phyloP scores from a whole-genome alignment of 345 rosid genomes.

The Rubroshorea leprosula region DNA sequence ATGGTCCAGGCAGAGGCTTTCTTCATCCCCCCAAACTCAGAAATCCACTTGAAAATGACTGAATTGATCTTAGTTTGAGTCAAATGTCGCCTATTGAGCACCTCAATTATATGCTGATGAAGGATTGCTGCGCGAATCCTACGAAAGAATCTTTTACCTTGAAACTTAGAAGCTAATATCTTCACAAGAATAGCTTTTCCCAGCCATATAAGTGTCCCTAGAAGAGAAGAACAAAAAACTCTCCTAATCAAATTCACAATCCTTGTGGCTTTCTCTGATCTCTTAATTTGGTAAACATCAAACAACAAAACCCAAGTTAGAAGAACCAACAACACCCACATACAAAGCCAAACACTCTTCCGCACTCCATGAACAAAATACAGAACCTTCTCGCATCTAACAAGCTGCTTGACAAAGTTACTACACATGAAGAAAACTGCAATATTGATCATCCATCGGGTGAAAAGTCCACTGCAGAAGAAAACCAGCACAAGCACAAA shows the following conservation, averaged over 20 bases:
- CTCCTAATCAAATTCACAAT: constrained; percentile 33
- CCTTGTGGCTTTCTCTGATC: constrained; percentile 18
- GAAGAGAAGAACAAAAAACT: constrained; percentile 29
- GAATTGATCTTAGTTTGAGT: constrained; percentile 14
- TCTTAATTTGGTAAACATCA: constrained; percentile 29
- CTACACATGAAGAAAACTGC: constrained; percentile 41
- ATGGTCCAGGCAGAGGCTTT: constrained; percentile 63
- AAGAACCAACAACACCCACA: constrained; percentile 5
- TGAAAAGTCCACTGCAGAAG: constrained; percentile 38
- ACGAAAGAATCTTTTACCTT: constrained; percentile 43
- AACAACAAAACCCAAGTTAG: constrained; percentile 45
- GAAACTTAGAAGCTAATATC: constrained; percentile 42
- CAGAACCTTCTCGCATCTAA: constrained; percentile 46
- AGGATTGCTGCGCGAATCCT: constrained; percentile 47
- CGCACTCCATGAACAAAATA: constrained; percentile 48
- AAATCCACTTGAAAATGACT: constrained; percentile 8
- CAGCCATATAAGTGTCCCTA: constrained; percentile 39
- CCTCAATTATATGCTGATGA: constrained; percentile 39
- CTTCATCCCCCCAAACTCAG: constrained; percentile 23
- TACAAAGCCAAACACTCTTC: constrained; percentile 34
- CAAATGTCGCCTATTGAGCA: constrained; percentile 43
- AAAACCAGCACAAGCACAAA: constrained; percentile 35
- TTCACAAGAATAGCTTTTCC: constrained; percentile 40
- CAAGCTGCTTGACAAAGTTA: constrained; percentile 37
- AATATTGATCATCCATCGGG: constrained; percentile 34